These are phyloP conservation scores for Quercus wislizeni DNA, from an alignment of 306 rosid genomes.

Conservation along the genomic window DNA sequence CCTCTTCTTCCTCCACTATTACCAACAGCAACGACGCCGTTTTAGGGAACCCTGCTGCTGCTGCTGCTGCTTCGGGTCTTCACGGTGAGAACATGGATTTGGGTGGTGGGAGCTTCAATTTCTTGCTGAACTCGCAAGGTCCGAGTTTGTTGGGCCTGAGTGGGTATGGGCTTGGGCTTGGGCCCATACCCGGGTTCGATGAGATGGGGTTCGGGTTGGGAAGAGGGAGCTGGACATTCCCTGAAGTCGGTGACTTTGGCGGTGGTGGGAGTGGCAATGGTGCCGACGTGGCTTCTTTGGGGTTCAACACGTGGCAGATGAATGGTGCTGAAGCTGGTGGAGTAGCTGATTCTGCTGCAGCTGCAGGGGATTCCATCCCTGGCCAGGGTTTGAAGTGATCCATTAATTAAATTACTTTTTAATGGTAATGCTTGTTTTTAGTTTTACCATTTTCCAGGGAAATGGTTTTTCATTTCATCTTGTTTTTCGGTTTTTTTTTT, in stretches of 20 bases:
- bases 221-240: constrained; percentile 29
- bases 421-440: too few relatives aligned
- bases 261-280: constrained; percentile 13
- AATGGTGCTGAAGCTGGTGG: constrained; percentile 18
- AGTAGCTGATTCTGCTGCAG: background rate
- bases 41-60: background rate
- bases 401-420: too few relatives aligned
- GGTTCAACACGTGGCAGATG: constrained; percentile 45
- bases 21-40: constrained; percentile 14
- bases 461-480: background rate
- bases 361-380: constrained; percentile 26
- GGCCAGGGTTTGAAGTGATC: constrained; percentile 26
- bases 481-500: background rate
- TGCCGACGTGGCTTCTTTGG: constrained; percentile 16
- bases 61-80: too few relatives aligned
- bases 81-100: background rate
- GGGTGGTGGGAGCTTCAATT: constrained; percentile 12
- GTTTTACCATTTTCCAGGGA: background rate
- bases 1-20: constrained; percentile 18
- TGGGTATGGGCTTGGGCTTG: constrained; percentile 34
- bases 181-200: constrained; percentile 24
- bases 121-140: constrained; percentile 24
- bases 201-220: constrained; percentile 36
- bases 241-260: constrained; percentile 29
- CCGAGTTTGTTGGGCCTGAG: constrained; percentile 28